Percentiles rank a stretch among this genome's conserved stretches.
Conservation (phyloP, 176 grass and related monocot species). For the Oryza punctata region DNA sequence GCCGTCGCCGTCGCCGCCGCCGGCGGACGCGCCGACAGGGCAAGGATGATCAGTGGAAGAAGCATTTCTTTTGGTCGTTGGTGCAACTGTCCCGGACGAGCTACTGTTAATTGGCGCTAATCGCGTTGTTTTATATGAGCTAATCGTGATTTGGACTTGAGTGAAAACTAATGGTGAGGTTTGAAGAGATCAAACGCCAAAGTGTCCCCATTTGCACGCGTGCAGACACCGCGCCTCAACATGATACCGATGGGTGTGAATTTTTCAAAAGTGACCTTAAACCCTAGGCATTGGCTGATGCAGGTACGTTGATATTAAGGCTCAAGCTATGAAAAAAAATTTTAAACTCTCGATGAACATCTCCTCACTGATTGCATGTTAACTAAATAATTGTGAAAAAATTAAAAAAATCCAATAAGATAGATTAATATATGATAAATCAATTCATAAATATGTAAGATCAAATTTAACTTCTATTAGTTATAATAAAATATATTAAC, state of each 20-base stretch:
- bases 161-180: not conserved
- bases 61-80: not conserved
- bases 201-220: not conserved
- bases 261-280: not conserved
- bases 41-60: not conserved
- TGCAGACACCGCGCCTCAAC: conserved; percentile 13
- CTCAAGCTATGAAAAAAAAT: conserved; percentile 35
- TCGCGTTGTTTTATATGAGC: not conserved
- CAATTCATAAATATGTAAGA: too few species aligned
- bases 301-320: conserved; percentile 48
- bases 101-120: not conserved
- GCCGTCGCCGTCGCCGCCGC: not conserved
- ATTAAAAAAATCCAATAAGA: too few species aligned
- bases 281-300: conserved; percentile 32
- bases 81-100: not conserved
- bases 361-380: too few species aligned
- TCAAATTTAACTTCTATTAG: too few species aligned
- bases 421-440: too few species aligned
- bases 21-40: not conserved
- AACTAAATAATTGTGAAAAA: too few species aligned
- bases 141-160: conserved; percentile 12
- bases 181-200: conserved; percentile 20
- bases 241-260: conserved; percentile 1
- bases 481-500: too few species aligned
- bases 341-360: too few species aligned